Percentiles rank a stretch among this genome's conserved stretches.
Conservation (phyloP, 1,284 basidiomycete species). For the Malassezia cuniculi region DNA sequence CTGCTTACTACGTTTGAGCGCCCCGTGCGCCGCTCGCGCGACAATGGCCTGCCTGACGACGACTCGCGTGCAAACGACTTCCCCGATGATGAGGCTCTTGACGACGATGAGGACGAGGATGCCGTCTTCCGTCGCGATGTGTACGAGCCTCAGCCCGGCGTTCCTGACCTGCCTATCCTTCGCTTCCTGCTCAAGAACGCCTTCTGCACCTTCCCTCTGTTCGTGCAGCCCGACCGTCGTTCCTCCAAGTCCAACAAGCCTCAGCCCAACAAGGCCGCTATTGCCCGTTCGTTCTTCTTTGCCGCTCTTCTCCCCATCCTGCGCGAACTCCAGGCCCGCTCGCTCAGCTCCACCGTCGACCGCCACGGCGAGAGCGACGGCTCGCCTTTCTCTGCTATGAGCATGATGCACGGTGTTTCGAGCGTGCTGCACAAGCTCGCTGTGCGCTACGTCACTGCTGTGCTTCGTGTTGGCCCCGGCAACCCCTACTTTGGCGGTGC, state of each 20-base stretch:
- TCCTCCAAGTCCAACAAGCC: constrained; percentile 16
- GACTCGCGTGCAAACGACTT: constrained; percentile 34
- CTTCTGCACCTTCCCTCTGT: constrained; percentile 36
- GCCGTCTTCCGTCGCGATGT: constrained; percentile 34
- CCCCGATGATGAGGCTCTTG: constrained; percentile 16
- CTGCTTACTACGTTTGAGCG: constrained; percentile 27
- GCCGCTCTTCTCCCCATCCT: constrained; percentile 26
- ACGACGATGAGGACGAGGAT: constrained; percentile 30
- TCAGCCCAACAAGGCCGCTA: constrained; percentile 27
- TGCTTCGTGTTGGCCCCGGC: constrained; percentile 26
- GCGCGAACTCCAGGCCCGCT: constrained; percentile 32
- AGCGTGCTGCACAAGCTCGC: constrained; percentile 23
- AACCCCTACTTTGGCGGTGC: constrained; percentile 24
- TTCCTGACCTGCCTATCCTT: constrained; percentile 30
- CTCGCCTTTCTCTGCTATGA: constrained; percentile 27
- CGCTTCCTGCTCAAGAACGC: constrained; percentile 37
- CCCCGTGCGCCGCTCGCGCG: constrained; percentile 13
- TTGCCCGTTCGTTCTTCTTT: constrained; percentile 28
- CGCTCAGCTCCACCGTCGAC: constrained; percentile 31
- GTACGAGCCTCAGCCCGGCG: constrained; percentile 14
- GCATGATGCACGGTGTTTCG: constrained; percentile 20
- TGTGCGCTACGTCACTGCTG: constrained; percentile 26
- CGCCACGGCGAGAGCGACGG: constrained; percentile 35
- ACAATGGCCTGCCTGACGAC: constrained; percentile 13
- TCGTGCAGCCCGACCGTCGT: constrained; percentile 29